phyloP scores from a whole-genome alignment of 202 grass and related monocot genomes.

The Carex sylvatica region DNA sequence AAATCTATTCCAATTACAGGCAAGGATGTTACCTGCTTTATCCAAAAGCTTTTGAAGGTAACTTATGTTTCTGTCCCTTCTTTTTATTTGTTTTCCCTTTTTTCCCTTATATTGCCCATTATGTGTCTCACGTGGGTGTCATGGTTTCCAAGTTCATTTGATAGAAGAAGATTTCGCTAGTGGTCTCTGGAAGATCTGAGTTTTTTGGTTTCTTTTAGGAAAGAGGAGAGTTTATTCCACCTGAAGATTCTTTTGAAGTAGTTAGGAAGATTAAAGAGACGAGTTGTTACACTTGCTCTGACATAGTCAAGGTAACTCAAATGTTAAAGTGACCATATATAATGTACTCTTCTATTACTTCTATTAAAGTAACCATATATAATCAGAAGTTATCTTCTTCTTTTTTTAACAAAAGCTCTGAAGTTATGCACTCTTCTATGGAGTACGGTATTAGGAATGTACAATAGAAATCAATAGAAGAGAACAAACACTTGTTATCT shows the following conservation, averaged over 20 bases:
- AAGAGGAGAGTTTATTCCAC: constrained; percentile 94
- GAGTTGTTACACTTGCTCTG: constrained; percentile 93
- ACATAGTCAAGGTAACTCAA: constrained; percentile 91
- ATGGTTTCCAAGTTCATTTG: neutral
- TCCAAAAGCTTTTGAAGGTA: constrained; percentile 96
- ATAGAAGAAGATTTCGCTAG: constrained; percentile 17
- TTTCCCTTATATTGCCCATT: neutral
- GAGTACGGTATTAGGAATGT: neutral
- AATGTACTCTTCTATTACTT: neutral
- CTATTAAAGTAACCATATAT: neutral
- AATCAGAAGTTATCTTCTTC: neutral
- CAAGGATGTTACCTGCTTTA: constrained; percentile 95
- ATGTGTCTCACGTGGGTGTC: neutral
- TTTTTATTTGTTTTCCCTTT: neutral
- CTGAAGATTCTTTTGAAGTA: constrained; percentile 90
- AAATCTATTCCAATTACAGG: constrained; percentile 94
- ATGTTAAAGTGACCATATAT: neutral
- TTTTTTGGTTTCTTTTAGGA: constrained; percentile 52
- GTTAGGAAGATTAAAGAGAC: constrained; percentile 90
- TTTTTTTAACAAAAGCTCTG: neutral
- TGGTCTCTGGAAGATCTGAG: constrained; percentile 20
- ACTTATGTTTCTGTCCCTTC: neutral
- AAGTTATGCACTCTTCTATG: neutral
- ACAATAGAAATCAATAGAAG: neutral
- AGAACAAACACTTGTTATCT: neutral